Evolutionary conservation across 2,329 filamentous ascomycete species (phyloP), one percentile per base, ranked within the genome.

Genomic region (Thielaviopsis populi): DNA sequence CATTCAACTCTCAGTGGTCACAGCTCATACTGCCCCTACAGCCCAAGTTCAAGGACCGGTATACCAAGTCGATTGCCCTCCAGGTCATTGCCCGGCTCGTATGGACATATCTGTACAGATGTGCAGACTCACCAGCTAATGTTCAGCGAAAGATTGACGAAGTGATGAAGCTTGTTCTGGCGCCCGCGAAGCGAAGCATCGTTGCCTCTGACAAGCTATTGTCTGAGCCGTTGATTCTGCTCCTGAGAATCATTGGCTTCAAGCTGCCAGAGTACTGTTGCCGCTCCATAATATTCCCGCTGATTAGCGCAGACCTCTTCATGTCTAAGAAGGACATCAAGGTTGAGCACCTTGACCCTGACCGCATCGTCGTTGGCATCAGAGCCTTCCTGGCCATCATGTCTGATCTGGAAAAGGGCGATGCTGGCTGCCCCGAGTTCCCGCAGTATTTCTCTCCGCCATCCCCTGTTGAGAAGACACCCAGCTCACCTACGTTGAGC

Each of bases 321-420:
- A 79, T 82, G 33, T 83, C 85, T 19, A 78, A 89, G 68, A 80
- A 86, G 69, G 89, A 96, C 54, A 76, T 94, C 50, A 91, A 84
- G 71, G 88, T 96, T 33, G 94, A 97, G 71, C 89, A 95, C 70
- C 80, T 99, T 67, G 94, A 99, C 67, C 94, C 95, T 0, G 95
- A 99, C 71, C 87, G 89, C 69, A 95, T 96, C 76, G 92, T 97
- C n/a, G 88, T 99, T 69, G 94, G 91, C 2, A 99, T 99, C 67
- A 84, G 91, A 67, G 89, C 94, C 2, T 99, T 97, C 72, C 79
- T 99, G 33, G 89, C 88, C 40, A 90, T 97, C 68, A 92, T 99
- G 83, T 83, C 88, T 0, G 94, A 99, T 72, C 78, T 97, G 30
- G 94, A 99, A 73, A 92, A 87, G 67, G 86, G 87, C 30, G 87